These are phyloP conservation scores for Leccinum subgranulosum DNA, from an alignment of 768 basidiomycete genomes.

Conservation along the genomic window DNA sequence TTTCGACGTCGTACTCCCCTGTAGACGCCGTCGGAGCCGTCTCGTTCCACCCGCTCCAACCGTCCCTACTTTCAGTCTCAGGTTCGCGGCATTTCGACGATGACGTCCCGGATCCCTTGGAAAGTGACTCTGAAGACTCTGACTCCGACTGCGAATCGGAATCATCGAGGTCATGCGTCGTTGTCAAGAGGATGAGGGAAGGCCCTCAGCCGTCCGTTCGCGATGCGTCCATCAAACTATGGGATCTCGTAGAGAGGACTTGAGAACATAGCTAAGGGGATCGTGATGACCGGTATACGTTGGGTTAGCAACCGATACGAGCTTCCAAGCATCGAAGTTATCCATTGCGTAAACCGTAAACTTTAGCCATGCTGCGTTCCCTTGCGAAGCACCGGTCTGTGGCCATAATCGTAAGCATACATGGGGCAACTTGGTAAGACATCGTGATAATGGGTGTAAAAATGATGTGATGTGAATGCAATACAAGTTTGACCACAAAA, in stretches of 20 bases:
- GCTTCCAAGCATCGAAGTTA: background rate
- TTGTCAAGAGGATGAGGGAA: slow-evolving; percentile 8
- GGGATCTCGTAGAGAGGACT: slow-evolving; percentile 13
- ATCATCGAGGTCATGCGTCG: background rate
- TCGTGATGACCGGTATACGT: background rate
- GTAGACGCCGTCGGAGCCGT: slow-evolving; percentile 74
- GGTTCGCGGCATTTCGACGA: slow-evolving; percentile 73
- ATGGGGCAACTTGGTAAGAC: slow-evolving; percentile 16
- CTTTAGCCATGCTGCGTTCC: background rate
- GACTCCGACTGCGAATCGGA: slow-evolving; percentile 18
- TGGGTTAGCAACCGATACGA: background rate
- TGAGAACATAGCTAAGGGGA: background rate
- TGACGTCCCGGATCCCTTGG: background rate
- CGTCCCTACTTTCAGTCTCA: slow-evolving; percentile 61
- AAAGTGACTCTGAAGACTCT: background rate
- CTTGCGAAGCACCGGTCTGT: background rate
- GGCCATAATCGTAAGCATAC: slow-evolving; percentile 23
- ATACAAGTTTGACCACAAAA: slow-evolving; percentile 13
- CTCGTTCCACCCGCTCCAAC: slow-evolving; percentile 63
- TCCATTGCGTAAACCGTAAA: background rate
- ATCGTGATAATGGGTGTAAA: slow-evolving; percentile 4
- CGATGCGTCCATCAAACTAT: slow-evolving; percentile 11
- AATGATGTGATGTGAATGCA: background rate
- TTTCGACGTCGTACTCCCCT: background rate
- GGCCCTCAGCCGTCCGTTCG: background rate